A percentile compares a stretch with the other conserved stretches of the same genome.
These are phyloP conservation scores for Eleusine coracana DNA, from an alignment of 176 grass and related monocot genomes.

Conservation along the genomic window DNA sequence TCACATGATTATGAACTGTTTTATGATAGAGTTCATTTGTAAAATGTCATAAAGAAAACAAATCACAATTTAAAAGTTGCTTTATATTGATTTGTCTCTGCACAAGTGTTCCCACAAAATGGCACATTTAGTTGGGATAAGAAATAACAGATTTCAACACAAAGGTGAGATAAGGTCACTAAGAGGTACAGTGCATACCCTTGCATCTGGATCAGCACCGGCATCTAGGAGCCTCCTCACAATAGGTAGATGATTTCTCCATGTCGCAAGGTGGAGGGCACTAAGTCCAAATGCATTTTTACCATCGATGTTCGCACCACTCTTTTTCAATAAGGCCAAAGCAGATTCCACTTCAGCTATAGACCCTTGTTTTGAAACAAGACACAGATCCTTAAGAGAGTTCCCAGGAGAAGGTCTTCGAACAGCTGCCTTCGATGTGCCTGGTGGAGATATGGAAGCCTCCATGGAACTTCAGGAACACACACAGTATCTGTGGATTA, in stretches of 20 bases:
- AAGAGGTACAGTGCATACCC: conserved; percentile 59
- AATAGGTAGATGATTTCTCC: conserved; percentile 96
- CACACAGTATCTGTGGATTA: conserved; percentile 21
- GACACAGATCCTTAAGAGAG: conserved; percentile 78
- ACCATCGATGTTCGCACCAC: conserved; percentile 67
- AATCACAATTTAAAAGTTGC: not conserved
- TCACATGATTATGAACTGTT: not conserved
- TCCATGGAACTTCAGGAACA: conserved; percentile 64
- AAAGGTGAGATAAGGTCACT: conserved; percentile 20
- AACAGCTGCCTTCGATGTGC: conserved; percentile 59
- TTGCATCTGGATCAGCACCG: conserved; percentile 94
- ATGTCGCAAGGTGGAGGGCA: conserved; percentile 93
- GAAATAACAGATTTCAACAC: not conserved
- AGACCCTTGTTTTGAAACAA: conserved; percentile 86
- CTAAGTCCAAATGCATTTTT: conserved; percentile 96
- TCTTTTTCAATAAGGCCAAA: conserved; percentile 80
- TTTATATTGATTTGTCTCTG: not conserved
- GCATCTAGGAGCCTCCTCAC: conserved; percentile 75
- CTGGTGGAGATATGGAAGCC: conserved; percentile 51
- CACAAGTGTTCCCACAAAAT: not conserved
- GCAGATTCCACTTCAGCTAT: conserved; percentile 85
- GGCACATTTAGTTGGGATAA: not conserved
- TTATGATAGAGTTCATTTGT: not conserved
- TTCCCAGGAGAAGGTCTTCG: conserved; percentile 64
- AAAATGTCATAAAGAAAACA: conserved; percentile 6